Conservation (phyloP, 1,284 basidiomycete genomes). For the Mrakiaceae sp. region DNA sequence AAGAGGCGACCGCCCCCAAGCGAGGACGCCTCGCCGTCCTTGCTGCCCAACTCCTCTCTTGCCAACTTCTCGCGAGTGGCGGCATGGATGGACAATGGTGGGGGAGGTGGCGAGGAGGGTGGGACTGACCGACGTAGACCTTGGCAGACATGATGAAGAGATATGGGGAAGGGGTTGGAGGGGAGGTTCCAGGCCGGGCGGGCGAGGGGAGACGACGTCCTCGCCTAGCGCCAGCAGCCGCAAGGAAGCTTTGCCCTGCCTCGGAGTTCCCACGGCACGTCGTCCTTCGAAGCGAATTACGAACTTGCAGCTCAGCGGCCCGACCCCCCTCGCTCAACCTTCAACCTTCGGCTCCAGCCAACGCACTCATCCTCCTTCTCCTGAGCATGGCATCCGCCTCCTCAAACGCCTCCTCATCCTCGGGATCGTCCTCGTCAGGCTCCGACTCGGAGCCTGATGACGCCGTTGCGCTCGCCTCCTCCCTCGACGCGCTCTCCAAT, state of each 20-base stretch:
- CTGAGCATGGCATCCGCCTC: neutral
- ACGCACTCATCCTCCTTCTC: neutral
- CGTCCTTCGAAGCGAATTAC: no score
- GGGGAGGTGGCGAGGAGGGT: neutral
- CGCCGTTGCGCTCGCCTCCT: constrained; percentile 1
- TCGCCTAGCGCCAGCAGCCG: no score
- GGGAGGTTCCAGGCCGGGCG: neutral
- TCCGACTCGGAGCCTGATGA: constrained; percentile 11
- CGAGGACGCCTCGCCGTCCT: neutral
- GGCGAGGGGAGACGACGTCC: no score
- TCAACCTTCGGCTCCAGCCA: no score
- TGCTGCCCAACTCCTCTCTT: neutral
- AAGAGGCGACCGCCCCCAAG: no score
- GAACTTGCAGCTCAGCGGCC: no score
- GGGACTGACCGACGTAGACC: constrained; percentile 19
- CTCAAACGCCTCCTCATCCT: neutral
- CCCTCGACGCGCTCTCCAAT: constrained; percentile 9
- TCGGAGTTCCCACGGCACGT: no score
- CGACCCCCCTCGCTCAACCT: no score
- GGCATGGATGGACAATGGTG: neutral
- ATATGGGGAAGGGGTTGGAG: constrained; percentile 18
- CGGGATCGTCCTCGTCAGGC: neutral
- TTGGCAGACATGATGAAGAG: constrained; percentile 35
- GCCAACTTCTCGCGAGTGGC: neutral
- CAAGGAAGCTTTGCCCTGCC: no score